Percentiles rank a stretch among this genome's conserved stretches.
Evolutionary conservation across 2,329 filamentous ascomycete genomes (phyloP).

Genomic region (Alternaria sp.): DNA sequence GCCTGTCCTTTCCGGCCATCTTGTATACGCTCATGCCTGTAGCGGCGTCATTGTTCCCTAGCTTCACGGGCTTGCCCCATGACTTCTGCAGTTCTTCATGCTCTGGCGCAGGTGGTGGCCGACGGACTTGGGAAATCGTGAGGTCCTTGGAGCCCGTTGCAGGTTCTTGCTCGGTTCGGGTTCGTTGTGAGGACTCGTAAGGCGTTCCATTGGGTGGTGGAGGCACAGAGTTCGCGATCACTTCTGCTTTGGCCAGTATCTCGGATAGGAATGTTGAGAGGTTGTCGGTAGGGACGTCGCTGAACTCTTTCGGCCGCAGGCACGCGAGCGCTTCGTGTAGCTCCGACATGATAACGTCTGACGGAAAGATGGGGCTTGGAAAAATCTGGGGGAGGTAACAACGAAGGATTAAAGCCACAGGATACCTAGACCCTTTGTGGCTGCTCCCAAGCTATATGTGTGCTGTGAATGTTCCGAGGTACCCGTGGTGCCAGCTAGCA

Average conservation of each 20-base stretch:
- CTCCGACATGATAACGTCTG: constrained; percentile 31
- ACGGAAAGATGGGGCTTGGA: neutral
- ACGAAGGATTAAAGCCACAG: neutral
- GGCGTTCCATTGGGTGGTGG: constrained; percentile 56
- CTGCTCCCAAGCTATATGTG: neutral
- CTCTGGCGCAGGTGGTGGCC: constrained; percentile 58
- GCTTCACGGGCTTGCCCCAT: constrained; percentile 84
- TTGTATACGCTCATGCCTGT: constrained; percentile 81
- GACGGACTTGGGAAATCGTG: constrained; percentile 58
- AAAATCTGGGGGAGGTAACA: neutral
- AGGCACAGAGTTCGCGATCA: constrained; percentile 79
- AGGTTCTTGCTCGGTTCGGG: constrained; percentile 63
- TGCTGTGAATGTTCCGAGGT: constrained; percentile 15
- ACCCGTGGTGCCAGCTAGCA: constrained; percentile 20
- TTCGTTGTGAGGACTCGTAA: constrained; percentile 57
- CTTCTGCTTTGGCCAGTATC: constrained; percentile 64
- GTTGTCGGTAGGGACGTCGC: constrained; percentile 52
- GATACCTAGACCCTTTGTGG: neutral
- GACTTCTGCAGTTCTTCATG: constrained; percentile 72
- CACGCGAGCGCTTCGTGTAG: constrained; percentile 55
- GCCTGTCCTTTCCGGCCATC: constrained; percentile 76
- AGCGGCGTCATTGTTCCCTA: constrained; percentile 75
- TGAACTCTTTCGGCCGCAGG: constrained; percentile 53
- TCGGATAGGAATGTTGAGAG: constrained; percentile 50
- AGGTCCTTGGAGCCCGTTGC: constrained; percentile 60